Percentiles rank a stretch among this genome's conserved stretches.
These are phyloP conservation scores for Omphalea diandra DNA, from an alignment of 441 rosid genomes.

Conservation along the genomic window DNA sequence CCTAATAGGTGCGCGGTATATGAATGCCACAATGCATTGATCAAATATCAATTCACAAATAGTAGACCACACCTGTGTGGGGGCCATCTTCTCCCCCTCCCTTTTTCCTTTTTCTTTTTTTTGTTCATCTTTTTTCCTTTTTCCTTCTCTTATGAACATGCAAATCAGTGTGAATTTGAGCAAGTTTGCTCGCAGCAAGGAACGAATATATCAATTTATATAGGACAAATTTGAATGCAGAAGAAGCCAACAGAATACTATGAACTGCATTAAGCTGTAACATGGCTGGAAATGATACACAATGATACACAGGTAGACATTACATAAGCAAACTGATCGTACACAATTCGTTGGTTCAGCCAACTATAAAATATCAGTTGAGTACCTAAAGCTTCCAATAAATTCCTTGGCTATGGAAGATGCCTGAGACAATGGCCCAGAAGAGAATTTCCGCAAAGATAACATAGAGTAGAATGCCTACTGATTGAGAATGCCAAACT, in stretches of 20 bases:
- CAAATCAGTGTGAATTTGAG: too few relatives aligned
- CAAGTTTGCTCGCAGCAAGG: too few relatives aligned
- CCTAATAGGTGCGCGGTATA: too few relatives aligned
- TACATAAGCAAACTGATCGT: neutral
- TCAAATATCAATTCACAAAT: too few relatives aligned
- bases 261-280: neutral
- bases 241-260: neutral
- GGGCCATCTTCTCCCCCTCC: too few relatives aligned
- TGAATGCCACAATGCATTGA: too few relatives aligned
- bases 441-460: constrained; percentile 75
- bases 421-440: constrained; percentile 66
- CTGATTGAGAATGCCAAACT: constrained; percentile 66
- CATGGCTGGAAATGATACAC: neutral
- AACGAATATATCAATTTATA: neutral
- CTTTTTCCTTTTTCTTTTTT: too few relatives aligned
- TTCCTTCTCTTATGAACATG: too few relatives aligned
- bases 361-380: neutral
- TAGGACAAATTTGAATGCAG: neutral
- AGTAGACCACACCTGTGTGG: too few relatives aligned
- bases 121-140: too few relatives aligned
- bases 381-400: constrained; percentile 70
- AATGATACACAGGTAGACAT: too few relatives aligned
- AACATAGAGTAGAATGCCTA: constrained; percentile 66
- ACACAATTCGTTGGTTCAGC: too few relatives aligned
- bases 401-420: constrained; percentile 48